Evolutionary conservation across 1,139 yeast species (phyloP).

Genomic region (Suhomyces chickasaworum): DNA sequence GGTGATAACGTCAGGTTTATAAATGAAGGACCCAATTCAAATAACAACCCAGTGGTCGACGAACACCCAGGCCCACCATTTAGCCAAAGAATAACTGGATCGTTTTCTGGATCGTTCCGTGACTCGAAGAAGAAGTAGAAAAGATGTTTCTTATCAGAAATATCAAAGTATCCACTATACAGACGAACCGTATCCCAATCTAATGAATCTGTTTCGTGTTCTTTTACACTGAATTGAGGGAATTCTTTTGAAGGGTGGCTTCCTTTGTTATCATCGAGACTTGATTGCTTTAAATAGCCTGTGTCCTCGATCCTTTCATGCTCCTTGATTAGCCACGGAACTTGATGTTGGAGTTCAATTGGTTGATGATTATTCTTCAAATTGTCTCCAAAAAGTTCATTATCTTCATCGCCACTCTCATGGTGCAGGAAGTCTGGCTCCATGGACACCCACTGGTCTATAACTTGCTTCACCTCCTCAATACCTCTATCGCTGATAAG

Average conservation of each 20-base stretch:
- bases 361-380: background rate
- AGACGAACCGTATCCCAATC: constrained; percentile 15
- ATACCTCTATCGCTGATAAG: background rate
- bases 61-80: constrained; percentile 53
- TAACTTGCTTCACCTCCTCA: background rate
- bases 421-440: background rate
- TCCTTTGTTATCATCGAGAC: too few species aligned
- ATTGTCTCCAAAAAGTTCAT: background rate
- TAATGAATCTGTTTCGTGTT: constrained; percentile 8
- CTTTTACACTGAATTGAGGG: constrained; percentile 3
- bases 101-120: constrained; percentile 47
- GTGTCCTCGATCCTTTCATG: background rate
- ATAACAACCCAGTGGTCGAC: constrained; percentile 45
- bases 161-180: constrained; percentile 17
- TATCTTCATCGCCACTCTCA: background rate
- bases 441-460: background rate
- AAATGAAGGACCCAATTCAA: constrained; percentile 45
- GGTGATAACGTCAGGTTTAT: constrained; percentile 44
- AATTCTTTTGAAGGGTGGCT: background rate
- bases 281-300: too few species aligned
- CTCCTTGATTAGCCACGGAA: background rate
- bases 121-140: constrained; percentile 50
- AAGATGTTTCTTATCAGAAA: constrained; percentile 25
- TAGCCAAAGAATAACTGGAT: constrained; percentile 49
- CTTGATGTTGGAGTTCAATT: background rate